Percentiles rank a stretch among this genome's conserved stretches.
Conservation (phyloP, 495 filamentous ascomycete species). For the Neurospora tetrasperma region DNA sequence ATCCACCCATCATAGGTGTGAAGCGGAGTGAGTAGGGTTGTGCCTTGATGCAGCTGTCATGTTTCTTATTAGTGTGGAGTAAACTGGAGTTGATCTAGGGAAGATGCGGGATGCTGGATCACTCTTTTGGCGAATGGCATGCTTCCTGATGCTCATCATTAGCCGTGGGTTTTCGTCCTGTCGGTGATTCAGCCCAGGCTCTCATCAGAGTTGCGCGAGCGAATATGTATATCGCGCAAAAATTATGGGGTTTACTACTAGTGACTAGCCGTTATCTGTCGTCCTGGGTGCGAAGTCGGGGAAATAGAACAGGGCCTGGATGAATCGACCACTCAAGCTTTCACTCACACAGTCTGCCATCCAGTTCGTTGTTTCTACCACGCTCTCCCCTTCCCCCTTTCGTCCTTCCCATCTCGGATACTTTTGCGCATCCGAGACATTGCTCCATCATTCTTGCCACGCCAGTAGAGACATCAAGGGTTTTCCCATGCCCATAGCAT, state of each 20-base stretch:
- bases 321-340: background rate
- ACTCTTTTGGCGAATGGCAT: background rate
- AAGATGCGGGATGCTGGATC: background rate
- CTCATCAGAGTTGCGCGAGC: background rate
- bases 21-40: background rate
- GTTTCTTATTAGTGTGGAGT: conserved; percentile 1
- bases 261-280: background rate
- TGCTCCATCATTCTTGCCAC: background rate
- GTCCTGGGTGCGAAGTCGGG: background rate
- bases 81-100: background rate
- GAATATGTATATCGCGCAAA: background rate
- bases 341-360: background rate
- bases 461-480: background rate
- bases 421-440: background rate
- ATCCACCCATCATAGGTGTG: background rate
- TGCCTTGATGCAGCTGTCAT: background rate
- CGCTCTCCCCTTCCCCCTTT: background rate
- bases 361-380: background rate
- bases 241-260: background rate
- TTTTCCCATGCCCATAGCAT: background rate
- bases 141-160: background rate
- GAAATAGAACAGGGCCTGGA: background rate
- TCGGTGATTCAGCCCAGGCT: too few relatives aligned
- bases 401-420: background rate
- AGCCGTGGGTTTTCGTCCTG: background rate